Evolutionary conservation across 2,329 filamentous ascomycete genomes (phyloP).

Genomic region (Ilyonectria robusta): DNA sequence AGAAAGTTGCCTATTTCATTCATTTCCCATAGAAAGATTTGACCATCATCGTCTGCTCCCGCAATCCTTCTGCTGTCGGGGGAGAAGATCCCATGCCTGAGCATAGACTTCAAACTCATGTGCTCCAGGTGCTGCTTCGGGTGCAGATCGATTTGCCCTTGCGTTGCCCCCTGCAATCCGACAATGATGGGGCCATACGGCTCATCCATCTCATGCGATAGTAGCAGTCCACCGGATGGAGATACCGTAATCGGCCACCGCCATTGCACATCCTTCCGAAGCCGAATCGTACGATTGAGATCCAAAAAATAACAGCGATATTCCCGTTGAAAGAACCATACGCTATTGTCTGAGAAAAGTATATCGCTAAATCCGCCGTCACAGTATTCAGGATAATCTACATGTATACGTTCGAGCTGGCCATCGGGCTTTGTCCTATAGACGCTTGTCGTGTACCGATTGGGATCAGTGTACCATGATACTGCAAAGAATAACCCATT

Average conservation of each 20-base stretch:
- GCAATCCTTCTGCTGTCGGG: background rate
- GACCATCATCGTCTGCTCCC: background rate
- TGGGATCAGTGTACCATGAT: no score
- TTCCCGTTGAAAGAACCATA: no score
- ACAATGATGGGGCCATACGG: rapidly evolving
- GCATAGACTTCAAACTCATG: background rate
- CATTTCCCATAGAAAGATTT: background rate
- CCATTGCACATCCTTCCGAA: no score
- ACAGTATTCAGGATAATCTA: no score
- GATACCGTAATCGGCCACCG: background rate
- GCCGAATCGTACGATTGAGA: no score
- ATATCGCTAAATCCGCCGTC: no score
- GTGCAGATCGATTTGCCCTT: background rate
- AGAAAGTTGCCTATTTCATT: background rate
- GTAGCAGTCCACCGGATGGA: background rate
- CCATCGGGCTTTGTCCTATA: background rate
- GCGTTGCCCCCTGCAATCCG: background rate
- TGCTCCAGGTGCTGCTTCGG: background rate
- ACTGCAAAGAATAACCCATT: background rate
- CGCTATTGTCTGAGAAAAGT: no score
- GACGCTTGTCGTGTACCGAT: no score
- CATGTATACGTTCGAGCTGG: no score
- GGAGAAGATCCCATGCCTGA: background rate
- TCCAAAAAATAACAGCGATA: no score
- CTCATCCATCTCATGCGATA: background rate